phyloP scores from a whole-genome alignment of 83 land plant genomes.

The Diphasiastrum complanatum region DNA sequence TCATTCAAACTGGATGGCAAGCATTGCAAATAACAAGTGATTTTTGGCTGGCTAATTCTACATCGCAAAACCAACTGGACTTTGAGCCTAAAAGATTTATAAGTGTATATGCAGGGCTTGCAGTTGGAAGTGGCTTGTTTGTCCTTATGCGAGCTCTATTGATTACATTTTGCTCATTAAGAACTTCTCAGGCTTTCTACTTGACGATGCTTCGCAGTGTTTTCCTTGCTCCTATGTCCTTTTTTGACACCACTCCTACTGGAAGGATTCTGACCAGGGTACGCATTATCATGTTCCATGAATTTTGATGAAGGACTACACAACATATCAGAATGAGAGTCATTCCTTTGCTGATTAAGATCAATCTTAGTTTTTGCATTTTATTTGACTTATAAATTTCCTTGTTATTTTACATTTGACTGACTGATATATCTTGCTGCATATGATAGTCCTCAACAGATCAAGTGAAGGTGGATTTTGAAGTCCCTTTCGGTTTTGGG shows the following conservation, averaged over 20 bases:
- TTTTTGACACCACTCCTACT: constrained; percentile 14
- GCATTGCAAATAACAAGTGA: constrained; percentile 9
- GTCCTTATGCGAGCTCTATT: constrained; percentile 5
- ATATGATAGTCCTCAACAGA: constrained; percentile 2
- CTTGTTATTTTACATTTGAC: background rate
- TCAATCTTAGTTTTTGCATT: background rate
- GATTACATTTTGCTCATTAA: background rate
- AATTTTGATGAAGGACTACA: too few species aligned
- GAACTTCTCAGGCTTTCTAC: constrained; percentile 5
- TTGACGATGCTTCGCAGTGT: constrained; percentile 4
- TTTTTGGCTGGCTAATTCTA: constrained; percentile 10
- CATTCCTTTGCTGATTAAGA: background rate
- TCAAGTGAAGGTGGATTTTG: constrained; percentile 5
- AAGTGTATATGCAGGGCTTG: constrained; percentile 2
- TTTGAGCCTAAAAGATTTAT: background rate
- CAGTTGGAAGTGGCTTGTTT: constrained; percentile 11
- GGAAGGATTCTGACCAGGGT: constrained; percentile 14
- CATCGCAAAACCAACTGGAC: background rate
- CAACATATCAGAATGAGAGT: background rate
- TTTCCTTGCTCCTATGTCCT: constrained; percentile 9
- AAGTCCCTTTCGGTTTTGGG: background rate
- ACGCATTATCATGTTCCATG: too few species aligned
- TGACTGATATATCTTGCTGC: background rate
- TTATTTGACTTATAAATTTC: background rate
- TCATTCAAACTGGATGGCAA: too few species aligned